Percentiles rank a stretch among this genome's conserved stretches.
Evolutionary conservation across 2,329 filamentous ascomycete species (phyloP).

Genomic region (Colletotrichum shisoi): DNA sequence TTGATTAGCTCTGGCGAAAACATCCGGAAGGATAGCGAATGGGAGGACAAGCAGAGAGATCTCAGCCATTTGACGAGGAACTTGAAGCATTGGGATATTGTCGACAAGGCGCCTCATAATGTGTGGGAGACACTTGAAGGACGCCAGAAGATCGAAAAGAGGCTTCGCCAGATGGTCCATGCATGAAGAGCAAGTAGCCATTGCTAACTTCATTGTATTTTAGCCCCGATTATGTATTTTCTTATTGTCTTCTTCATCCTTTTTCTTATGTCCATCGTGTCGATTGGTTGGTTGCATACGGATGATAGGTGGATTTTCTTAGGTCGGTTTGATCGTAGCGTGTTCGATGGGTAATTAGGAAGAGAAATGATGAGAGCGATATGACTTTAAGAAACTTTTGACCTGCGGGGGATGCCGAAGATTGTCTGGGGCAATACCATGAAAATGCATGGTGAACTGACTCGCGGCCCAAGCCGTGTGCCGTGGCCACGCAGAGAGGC

Average conservation of each 20-base stretch:
- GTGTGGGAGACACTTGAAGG: constrained; percentile 83
- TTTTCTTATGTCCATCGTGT: not conserved
- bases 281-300: not conserved
- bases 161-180: constrained; percentile 72
- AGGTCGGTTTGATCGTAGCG: constrained; percentile 2
- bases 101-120: constrained; percentile 82
- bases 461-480: constrained; percentile 7
- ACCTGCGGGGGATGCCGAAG: not conserved
- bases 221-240: too few species aligned
- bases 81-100: constrained; percentile 83
- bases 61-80: constrained; percentile 81
- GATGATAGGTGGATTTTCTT: not conserved
- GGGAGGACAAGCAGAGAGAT: constrained; percentile 87
- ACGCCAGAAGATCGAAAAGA: constrained; percentile 77
- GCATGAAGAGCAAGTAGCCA: constrained; percentile 19
- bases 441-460: constrained; percentile 12
- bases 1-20: constrained; percentile 83
- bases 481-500: not conserved
- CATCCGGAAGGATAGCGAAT: constrained; percentile 70
- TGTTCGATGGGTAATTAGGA: not conserved
- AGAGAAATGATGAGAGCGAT: constrained; percentile 18
- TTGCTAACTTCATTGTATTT: not conserved
- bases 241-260: not conserved
- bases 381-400: constrained; percentile 14
- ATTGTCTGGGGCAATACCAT: not conserved